Conservation (phyloP, 2,329 filamentous ascomycete genomes). For the Paracorniculantispora psalliotae region DNA sequence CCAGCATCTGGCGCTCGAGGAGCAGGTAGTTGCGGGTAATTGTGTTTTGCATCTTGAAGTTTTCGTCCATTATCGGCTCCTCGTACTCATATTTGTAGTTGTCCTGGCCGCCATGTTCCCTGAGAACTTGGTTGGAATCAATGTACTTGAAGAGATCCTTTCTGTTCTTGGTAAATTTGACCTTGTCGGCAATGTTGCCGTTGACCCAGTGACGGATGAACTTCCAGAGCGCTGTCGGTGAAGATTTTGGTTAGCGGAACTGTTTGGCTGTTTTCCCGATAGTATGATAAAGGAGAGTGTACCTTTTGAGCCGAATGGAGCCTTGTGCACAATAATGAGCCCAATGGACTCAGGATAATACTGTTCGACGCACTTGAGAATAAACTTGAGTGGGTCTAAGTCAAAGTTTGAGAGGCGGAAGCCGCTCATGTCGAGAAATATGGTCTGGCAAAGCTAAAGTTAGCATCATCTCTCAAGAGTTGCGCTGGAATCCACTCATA, state of each 20-base stretch:
- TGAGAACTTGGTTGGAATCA: conserved; percentile 59
- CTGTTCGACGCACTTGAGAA: conserved; percentile 93
- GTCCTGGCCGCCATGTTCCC: conserved; percentile 75
- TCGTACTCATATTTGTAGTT: conserved; percentile 73
- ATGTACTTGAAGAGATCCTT: conserved; percentile 73
- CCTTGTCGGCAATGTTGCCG: conserved; percentile 81
- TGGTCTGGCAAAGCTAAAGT: conserved; percentile 51
- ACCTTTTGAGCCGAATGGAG: conserved; percentile 88
- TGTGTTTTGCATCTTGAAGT: conserved; percentile 60
- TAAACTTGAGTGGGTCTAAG: conserved; percentile 87
- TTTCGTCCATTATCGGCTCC: conserved; percentile 68
- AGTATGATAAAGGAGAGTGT: conserved; percentile 23
- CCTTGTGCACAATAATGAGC: conserved; percentile 80
- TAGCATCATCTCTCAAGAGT: conserved; percentile 15
- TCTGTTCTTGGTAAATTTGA: conserved; percentile 75
- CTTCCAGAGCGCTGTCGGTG: conserved; percentile 66
- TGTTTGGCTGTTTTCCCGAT: conserved; percentile 14
- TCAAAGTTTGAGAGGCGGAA: conserved; percentile 92
- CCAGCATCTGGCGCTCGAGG: conserved; percentile 54
- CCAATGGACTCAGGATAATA: conserved; percentile 89
- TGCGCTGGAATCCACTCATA: neutral
- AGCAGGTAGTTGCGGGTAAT: conserved; percentile 57
- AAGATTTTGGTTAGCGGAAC: neutral
- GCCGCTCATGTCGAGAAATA: conserved; percentile 85
- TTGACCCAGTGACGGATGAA: conserved; percentile 89